Conservation (phyloP, 2,329 filamentous ascomycete species). For the Aspergillus ruber region DNA sequence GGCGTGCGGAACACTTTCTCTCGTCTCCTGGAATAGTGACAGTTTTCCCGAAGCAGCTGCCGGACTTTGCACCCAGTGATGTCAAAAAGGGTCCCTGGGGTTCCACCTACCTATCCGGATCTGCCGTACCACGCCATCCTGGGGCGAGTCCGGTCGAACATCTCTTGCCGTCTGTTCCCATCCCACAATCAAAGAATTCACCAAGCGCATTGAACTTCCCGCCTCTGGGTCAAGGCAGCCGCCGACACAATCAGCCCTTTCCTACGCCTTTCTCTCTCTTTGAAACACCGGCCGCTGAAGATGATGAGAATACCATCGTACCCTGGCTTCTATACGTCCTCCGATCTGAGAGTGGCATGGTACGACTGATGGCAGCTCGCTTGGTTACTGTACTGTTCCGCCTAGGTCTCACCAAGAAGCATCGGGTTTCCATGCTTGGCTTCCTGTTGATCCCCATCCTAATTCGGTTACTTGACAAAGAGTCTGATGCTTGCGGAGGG, state of each 20-base stretch:
- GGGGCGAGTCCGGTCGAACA: conserved; percentile 57
- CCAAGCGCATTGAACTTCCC: conserved; percentile 44
- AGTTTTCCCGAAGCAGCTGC: conserved; percentile 54
- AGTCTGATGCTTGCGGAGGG: conserved; percentile 34
- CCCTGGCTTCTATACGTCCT: conserved; percentile 65
- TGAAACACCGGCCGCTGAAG: conserved; percentile 44
- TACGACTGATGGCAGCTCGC: conserved; percentile 62
- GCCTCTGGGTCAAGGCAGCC: conserved; percentile 41
- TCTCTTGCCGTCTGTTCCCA: conserved; percentile 51
- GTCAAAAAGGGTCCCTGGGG: conserved; percentile 48
- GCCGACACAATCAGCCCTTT: conserved; percentile 31
- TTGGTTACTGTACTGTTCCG: conserved; percentile 65
- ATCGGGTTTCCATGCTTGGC: conserved; percentile 58
- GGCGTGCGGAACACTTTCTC: conserved; percentile 65
- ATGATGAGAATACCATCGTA: conserved; percentile 63
- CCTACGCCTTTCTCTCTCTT: conserved; percentile 27
- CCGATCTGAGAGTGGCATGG: conserved; percentile 51
- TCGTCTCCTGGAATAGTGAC: conserved; percentile 63
- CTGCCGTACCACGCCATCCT: conserved; percentile 41
- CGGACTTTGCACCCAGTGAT: conserved; percentile 47
- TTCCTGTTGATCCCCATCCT: conserved; percentile 65
- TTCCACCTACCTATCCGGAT: conserved; percentile 48
- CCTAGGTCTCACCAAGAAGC: conserved; percentile 58
- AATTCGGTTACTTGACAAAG: conserved; percentile 58
- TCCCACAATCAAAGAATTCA: conserved; percentile 25